Percentiles rank a stretch among this genome's conserved stretches.
Conservation (phyloP, 768 basidiomycete genomes). For the Termitomyces sp. region DNA sequence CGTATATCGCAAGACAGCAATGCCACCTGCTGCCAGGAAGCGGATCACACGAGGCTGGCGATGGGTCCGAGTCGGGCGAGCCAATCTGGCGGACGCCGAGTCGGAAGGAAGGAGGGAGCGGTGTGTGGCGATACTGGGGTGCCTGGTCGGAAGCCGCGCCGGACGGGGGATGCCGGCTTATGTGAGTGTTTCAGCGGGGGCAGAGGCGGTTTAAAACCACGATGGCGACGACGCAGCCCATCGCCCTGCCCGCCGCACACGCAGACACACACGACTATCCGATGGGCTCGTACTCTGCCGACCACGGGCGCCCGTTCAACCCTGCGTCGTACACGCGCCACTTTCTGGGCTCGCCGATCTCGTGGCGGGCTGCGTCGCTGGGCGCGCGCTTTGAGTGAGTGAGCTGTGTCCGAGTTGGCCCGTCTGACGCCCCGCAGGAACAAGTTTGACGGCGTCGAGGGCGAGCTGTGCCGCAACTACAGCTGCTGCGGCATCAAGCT, state of each 20-base stretch:
- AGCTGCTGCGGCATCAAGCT: conserved; percentile 82
- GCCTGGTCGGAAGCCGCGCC: background rate
- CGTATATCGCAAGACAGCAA: too few relatives aligned
- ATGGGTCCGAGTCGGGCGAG: too few relatives aligned
- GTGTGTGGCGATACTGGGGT: background rate
- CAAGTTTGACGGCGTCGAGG: conserved; percentile 56
- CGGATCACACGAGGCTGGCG: too few relatives aligned
- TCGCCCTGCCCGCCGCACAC: conserved; percentile 37
- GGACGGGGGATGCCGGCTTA: conserved; percentile 1
- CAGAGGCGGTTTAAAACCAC: conserved; percentile 7
- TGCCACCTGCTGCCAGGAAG: too few relatives aligned
- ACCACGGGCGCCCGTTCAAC: conserved; percentile 51
- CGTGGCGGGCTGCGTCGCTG: conserved; percentile 67
- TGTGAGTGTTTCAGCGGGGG: background rate
- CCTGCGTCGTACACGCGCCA: conserved; percentile 65
- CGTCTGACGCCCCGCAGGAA: too few relatives aligned
- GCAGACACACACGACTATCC: conserved; percentile 24
- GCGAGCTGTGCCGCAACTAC: conserved; percentile 84
- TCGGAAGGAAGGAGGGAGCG: background rate
- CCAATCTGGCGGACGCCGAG: background rate
- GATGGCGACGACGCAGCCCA: conserved; percentile 37
- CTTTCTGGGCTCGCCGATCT: conserved; percentile 70
- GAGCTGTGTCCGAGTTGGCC: background rate
- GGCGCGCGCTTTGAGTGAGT: conserved; percentile 69
- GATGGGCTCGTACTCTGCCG: conserved; percentile 50